Conservation (phyloP, 2,329 filamentous ascomycete species). For the Cadophora malorum region DNA sequence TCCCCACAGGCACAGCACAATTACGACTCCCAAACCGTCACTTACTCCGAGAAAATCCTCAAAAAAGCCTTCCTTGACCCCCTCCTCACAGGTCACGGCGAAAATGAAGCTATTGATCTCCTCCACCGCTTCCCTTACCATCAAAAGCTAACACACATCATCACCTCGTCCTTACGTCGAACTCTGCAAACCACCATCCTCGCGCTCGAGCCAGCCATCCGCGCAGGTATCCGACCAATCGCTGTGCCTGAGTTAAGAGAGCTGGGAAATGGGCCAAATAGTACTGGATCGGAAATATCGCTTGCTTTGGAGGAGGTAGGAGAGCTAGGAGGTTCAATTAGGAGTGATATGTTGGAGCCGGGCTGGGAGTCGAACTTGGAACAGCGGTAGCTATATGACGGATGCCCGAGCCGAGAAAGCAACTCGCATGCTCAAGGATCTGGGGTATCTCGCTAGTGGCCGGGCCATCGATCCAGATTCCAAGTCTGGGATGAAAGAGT, state of each 20-base stretch:
- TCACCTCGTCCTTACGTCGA: not conserved
- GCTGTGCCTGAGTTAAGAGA: not conserved
- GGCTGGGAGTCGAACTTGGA: not conserved
- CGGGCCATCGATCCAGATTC: not conserved
- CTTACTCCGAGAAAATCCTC: not conserved
- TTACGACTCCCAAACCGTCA: not conserved
- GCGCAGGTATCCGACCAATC: not conserved
- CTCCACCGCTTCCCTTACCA: not conserved
- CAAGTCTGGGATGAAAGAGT: not conserved
- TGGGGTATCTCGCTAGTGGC: not conserved
- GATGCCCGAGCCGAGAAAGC: not conserved
- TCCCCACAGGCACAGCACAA: not conserved
- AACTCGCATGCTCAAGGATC: not conserved
- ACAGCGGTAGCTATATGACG: not conserved
- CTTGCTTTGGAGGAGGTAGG: not conserved
- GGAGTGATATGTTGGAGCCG: not conserved
- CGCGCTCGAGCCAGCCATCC: slow-evolving; percentile 6
- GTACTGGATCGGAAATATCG: not conserved
- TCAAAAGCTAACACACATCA: not conserved
- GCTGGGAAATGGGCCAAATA: not conserved
- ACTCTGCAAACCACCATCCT: slow-evolving; percentile 4
- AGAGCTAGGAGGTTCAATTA: not conserved
- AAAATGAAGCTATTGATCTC: not conserved
- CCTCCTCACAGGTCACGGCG: not conserved
- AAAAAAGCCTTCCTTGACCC: not conserved